Evolutionary conservation across 2,329 filamentous ascomycete species (phyloP), one percentile per base, ranked within the genome.

Genomic region (Leptographium lundbergii): DNA sequence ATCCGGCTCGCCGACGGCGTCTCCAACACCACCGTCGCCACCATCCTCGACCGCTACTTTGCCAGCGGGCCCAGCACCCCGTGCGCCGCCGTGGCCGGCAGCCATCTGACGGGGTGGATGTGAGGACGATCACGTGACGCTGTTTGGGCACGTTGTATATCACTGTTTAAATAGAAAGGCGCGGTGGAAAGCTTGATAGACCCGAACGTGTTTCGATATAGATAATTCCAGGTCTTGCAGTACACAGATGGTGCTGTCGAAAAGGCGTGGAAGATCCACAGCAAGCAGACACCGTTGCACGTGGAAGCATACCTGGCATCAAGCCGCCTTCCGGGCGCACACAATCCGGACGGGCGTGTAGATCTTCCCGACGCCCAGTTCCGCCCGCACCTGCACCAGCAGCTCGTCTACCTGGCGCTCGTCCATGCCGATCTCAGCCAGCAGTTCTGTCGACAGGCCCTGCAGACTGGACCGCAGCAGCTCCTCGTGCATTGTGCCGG

Each of bases 1-100:
- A 59, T 78, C 54, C 66, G 62, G 52, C 61, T 76, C 47, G 57
- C 57, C 51, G 51, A 54, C 11, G 57, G 57, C 34, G 25, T 58
- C 27, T 24, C 48, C 36, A 54, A 54, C n/a, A 25, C 27, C 29
- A 54, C 13, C 17, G 50, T 54, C 5, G 36, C 51, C 27, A 10
- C n/a, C 5, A 9, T 54, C 3, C 29, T 58, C 6, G 51, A 58
- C 36, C 53, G 34, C 32, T 54, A 54, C 53, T 42, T 25, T n/a
- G 17, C 11, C 34, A 24, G 34, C n/a, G 32, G 10, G 22, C 53
- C 53, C 13, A 13, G 25, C 34, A 54, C 22, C 4, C 14, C 34
- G 32, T 39, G 50, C 4, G 9, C 47, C 22, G 47, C 24, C 13
- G 6, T 50, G 1, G 10, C 47, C 0, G 24, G 45, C 1, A 22